phyloP scores from a whole-genome alignment of 2,329 filamentous ascomycete genomes.

The Elsinoe arachidis region DNA sequence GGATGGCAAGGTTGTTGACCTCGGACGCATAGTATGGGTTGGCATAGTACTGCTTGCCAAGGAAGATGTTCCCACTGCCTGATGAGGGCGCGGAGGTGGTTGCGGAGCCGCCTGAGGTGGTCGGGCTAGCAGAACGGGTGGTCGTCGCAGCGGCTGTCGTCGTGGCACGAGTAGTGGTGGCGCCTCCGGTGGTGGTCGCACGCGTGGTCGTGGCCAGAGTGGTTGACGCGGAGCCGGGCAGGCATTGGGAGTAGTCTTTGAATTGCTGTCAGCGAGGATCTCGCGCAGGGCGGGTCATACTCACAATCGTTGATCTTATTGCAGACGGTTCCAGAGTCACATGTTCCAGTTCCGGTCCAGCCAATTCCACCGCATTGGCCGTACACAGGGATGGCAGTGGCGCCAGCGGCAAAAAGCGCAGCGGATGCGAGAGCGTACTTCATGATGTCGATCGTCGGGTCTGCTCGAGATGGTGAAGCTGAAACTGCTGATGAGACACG shows the following conservation, averaged over 20 bases:
- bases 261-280: background rate
- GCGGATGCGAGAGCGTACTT: constrained; percentile 1
- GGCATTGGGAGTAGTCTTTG: constrained; percentile 22
- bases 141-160: background rate
- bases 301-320: constrained; percentile 19
- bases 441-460: background rate
- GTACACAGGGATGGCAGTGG: constrained; percentile 16
- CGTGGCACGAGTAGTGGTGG: constrained; percentile 17
- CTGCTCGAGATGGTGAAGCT: background rate
- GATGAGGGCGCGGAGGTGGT: constrained; percentile 11
- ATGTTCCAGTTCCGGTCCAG: constrained; percentile 17
- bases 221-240: constrained; percentile 20
- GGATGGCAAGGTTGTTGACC: constrained; percentile 49
- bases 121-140: constrained; percentile 14
- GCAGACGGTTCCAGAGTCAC: constrained; percentile 18
- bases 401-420: constrained; percentile 15
- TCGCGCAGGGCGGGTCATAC: background rate
- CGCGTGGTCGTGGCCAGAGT: constrained; percentile 20
- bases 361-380: constrained; percentile 17
- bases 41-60: constrained; percentile 42
- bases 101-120: constrained; percentile 12
- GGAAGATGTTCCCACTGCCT: constrained; percentile 42
- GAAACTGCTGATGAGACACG: background rate
- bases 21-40: constrained; percentile 48
- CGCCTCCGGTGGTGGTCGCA: background rate